Evolutionary conservation across 177 flowering plant species (phyloP).

Genomic region (Telopea speciosissima): DNA sequence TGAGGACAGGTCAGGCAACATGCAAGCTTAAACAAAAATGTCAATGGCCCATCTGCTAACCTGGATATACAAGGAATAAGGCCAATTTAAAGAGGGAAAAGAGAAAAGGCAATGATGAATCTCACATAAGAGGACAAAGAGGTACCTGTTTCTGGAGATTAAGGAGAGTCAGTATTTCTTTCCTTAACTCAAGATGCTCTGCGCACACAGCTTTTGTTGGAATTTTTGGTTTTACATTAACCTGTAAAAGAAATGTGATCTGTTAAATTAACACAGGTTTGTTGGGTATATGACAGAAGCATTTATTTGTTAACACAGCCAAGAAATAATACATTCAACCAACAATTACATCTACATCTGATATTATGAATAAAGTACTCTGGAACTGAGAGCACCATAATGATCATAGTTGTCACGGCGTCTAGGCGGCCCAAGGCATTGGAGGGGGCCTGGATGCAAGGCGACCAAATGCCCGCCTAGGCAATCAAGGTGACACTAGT

Average conservation of each 20-base stretch:
- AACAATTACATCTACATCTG: not conserved
- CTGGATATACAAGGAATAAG: not conserved
- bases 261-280: not conserved
- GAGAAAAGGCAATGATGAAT: not conserved
- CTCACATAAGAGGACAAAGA: not conserved
- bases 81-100: not conserved
- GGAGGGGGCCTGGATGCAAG: too few species aligned
- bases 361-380: not conserved
- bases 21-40: not conserved
- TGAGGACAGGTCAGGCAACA: not conserved
- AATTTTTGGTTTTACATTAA: slow-evolving; percentile 84
- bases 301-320: not conserved
- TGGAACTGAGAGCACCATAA: not conserved
- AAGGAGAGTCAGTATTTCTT: slow-evolving; percentile 75
- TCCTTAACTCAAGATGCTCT: slow-evolving; percentile 89
- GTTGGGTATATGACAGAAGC: not conserved
- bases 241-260: slow-evolving; percentile 34
- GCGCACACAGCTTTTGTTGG: slow-evolving; percentile 90
- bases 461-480: too few species aligned
- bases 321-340: not conserved
- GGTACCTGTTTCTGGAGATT: slow-evolving; percentile 95
- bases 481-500: too few species aligned
- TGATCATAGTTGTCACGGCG: too few species aligned
- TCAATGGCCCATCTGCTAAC: not conserved
- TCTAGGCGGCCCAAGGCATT: too few species aligned